Evolutionary conservation across 805 yeast genomes (phyloP).

Genomic region (Spathaspora sp.): DNA sequence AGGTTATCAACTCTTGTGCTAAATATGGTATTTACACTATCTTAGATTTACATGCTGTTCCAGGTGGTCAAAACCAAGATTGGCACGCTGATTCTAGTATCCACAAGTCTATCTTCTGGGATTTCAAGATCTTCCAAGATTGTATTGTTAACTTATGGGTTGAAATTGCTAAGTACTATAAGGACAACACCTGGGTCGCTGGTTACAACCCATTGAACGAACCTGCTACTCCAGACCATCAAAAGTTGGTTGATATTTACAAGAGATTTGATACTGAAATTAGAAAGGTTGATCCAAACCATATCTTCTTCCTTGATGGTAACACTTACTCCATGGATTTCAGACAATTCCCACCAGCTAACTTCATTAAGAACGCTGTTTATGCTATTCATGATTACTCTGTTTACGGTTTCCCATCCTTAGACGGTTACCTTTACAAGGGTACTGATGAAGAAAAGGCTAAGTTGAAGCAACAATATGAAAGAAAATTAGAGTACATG

Average conservation of each 20-base stretch:
- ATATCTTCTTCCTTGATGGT: constrained; percentile 47
- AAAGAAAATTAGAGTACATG: constrained; percentile 44
- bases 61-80: constrained; percentile 55
- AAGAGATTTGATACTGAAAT: constrained; percentile 33
- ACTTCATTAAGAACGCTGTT: constrained; percentile 40
- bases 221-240: constrained; percentile 45
- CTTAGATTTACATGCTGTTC: constrained; percentile 46
- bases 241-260: constrained; percentile 38
- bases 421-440: constrained; percentile 25
- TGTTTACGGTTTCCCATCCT: constrained; percentile 41
- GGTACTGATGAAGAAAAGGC: constrained; percentile 33
- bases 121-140: constrained; percentile 47
- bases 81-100: constrained; percentile 50
- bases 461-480: constrained; percentile 35
- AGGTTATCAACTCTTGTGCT: constrained; percentile 41
- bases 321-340: constrained; percentile 52
- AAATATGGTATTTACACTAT: constrained; percentile 46
- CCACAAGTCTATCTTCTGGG: constrained; percentile 49
- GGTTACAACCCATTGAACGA: constrained; percentile 56
- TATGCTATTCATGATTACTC: constrained; percentile 50
- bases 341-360: constrained; percentile 42
- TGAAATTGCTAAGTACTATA: constrained; percentile 42
- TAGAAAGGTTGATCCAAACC: constrained; percentile 45
- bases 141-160: constrained; percentile 43
- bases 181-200: constrained; percentile 46